Evolutionary conservation across 257 asterid genomes (phyloP).

Genomic region (Salvia hispanica): DNA sequence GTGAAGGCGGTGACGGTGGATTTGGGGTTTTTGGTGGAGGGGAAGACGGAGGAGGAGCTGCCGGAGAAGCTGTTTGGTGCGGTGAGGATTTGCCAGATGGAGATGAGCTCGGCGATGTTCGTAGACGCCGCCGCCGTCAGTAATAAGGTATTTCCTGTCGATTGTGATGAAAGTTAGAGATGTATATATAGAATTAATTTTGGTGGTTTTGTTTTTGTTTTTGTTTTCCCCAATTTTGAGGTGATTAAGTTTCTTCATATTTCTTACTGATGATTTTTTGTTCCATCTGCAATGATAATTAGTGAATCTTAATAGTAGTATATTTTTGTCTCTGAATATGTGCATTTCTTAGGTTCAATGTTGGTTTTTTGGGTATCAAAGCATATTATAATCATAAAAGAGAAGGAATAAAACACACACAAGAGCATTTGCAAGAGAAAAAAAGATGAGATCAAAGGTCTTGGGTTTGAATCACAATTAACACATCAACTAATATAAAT

Average conservation of each 20-base stretch:
- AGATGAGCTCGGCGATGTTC: conserved; percentile 71
- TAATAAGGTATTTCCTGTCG: conserved; percentile 38
- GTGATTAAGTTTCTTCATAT: not conserved
- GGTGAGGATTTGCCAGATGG: conserved; percentile 86
- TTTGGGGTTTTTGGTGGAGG: conserved; percentile 92
- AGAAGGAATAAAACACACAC: too few species aligned
- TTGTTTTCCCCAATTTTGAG: not conserved
- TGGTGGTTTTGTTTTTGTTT: too few species aligned
- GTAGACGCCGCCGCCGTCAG: conserved; percentile 48
- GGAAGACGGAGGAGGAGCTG: conserved; percentile 69
- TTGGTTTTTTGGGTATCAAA: too few species aligned
- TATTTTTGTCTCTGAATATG: too few species aligned
- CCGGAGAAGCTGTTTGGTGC: conserved; percentile 87
- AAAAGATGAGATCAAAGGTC: too few species aligned
- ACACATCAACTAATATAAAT: too few species aligned
- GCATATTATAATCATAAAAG: too few species aligned
- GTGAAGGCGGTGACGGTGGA: conserved; percentile 81
- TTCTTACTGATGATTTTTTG: conserved; percentile 10
- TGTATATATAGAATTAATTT: not conserved
- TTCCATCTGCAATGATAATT: conserved; percentile 12
- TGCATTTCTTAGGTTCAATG: too few species aligned
- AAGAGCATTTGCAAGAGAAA: too few species aligned
- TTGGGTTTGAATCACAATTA: too few species aligned
- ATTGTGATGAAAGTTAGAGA: conserved; percentile 26
- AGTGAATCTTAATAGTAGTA: conserved; percentile 31